These are phyloP conservation scores for Sporisorium reilianum DNA, from an alignment of 1,284 basidiomycete species.

Conservation along the genomic window DNA sequence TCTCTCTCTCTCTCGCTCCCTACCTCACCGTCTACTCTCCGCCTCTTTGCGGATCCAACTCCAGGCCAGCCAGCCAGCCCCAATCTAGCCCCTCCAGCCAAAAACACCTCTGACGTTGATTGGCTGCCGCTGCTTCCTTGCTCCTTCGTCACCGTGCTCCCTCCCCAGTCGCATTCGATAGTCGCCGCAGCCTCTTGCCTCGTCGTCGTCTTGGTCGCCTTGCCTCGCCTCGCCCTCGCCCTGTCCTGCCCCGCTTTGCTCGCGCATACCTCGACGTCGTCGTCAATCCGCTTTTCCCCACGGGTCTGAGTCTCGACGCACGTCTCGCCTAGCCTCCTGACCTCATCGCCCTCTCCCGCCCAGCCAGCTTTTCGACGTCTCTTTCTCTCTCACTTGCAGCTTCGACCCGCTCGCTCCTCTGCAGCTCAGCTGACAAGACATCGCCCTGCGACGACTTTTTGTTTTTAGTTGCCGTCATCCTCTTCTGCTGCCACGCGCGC, in stretches of 20 bases:
- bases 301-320: neutral
- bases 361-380: neutral
- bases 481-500: neutral
- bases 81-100: no score
- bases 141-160: neutral
- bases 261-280: no score
- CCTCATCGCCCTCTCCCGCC: constrained; percentile 17
- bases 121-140: constrained; percentile 6
- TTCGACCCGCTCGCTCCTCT: neutral
- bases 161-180: neutral
- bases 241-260: no score
- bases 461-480: constrained; percentile 10
- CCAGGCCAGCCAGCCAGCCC: no score
- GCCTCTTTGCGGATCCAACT: neutral
- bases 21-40: constrained; percentile 5
- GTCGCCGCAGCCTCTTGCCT: neutral
- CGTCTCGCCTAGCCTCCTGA: constrained; percentile 13
- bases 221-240: neutral
- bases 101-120: constrained; percentile 22
- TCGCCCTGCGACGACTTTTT: no score
- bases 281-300: no score
- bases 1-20: neutral
- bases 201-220: neutral
- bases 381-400: no score
- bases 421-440: no score